Percentiles rank a stretch among this genome's conserved stretches.
phyloP scores from a whole-genome alignment of 257 asterid species.

The Solanum virginianum region DNA sequence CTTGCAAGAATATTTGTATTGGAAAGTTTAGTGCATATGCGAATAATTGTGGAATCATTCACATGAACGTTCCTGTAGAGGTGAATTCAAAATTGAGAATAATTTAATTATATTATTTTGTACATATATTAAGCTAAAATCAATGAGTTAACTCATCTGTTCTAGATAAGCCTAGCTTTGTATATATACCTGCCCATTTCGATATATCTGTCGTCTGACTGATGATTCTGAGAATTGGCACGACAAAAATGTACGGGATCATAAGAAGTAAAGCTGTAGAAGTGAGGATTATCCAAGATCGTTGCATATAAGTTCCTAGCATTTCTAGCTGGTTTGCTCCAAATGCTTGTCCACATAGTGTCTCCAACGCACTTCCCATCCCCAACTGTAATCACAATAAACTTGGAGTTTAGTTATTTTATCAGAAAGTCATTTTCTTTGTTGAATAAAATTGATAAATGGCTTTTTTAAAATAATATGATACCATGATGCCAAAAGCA shows the following conservation, averaged over 20 bases:
- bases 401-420: not conserved
- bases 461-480: too few relatives aligned
- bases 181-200: conserved; percentile 16
- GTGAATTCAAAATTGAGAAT: not conserved
- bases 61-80: conserved; percentile 24
- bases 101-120: not conserved
- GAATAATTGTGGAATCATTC: conserved; percentile 62
- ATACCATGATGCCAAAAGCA: conserved; percentile 5
- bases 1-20: conserved; percentile 44
- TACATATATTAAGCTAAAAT: not conserved
- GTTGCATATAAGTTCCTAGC: conserved; percentile 76
- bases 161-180: not conserved
- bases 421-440: not conserved
- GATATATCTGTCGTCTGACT: conserved; percentile 37
- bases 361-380: conserved; percentile 96
- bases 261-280: conserved; percentile 12
- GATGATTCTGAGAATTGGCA: conserved; percentile 20
- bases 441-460: too few relatives aligned
- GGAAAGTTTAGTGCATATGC: conserved; percentile 53
- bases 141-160: not conserved
- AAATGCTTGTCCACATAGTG: conserved; percentile 77
- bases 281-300: conserved; percentile 30
- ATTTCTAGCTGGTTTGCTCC: conserved; percentile 66
- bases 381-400: conserved; percentile 46
- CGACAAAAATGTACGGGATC: conserved; percentile 28